A percentile compares a stretch with the other conserved stretches of the same genome.
These are phyloP conservation scores for Wolfiporia cocos DNA, from an alignment of 1,284 basidiomycete species.

Conservation along the genomic window DNA sequence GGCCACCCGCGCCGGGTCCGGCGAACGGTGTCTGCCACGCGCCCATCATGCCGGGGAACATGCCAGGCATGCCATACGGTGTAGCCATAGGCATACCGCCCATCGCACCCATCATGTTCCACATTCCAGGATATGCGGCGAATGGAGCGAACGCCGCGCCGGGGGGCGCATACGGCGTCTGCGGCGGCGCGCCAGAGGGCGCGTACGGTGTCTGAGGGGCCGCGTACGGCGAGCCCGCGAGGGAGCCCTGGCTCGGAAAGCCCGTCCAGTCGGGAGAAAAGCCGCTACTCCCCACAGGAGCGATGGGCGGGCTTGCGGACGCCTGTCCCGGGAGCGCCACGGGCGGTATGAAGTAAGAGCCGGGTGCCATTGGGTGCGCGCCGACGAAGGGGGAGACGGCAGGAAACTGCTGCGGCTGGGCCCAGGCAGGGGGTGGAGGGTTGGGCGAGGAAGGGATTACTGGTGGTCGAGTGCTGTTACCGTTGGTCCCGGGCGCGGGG, in stretches of 20 bases:
- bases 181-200: slow-evolving; percentile 4
- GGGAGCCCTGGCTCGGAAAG: slow-evolving; percentile 15
- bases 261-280: slow-evolving; percentile 24
- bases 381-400: slow-evolving; percentile 11
- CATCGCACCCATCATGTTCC: slow-evolving; percentile 4
- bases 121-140: background rate
- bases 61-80: slow-evolving; percentile 8
- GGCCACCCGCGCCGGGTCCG: slow-evolving; percentile 5
- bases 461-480: slow-evolving; percentile 13
- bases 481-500: slow-evolving; percentile 11
- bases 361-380: slow-evolving; percentile 14
- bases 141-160: slow-evolving; percentile 17
- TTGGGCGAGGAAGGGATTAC: slow-evolving; percentile 22
- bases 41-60: slow-evolving; percentile 7
- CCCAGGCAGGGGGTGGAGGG: slow-evolving; percentile 16
- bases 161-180: slow-evolving; percentile 13
- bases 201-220: slow-evolving; percentile 8
- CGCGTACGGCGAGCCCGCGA: slow-evolving; percentile 10
- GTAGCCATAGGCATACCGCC: slow-evolving; percentile 7
- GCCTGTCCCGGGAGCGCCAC: slow-evolving; percentile 16
- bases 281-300: slow-evolving; percentile 15
- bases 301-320: slow-evolving; percentile 12
- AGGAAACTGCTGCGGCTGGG: slow-evolving; percentile 9
- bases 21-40: slow-evolving; percentile 11
- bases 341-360: slow-evolving; percentile 28